Conservation (phyloP, 495 filamentous ascomycete genomes). For the Echria macrotheca region DNA sequence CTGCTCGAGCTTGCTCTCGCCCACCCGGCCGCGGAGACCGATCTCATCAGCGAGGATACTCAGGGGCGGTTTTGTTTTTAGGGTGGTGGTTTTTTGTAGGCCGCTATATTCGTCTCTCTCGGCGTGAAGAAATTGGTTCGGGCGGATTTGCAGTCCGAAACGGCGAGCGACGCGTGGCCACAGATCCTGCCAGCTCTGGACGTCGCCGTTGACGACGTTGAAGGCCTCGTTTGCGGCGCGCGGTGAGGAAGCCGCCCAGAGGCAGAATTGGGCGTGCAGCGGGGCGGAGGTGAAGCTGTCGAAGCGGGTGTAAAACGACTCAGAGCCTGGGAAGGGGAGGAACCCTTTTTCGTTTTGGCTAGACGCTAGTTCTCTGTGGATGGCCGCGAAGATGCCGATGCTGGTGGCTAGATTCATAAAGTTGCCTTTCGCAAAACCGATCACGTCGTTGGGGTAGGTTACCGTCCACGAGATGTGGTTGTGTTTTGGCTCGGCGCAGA, state of each 20-base stretch:
- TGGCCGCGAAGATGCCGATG: conserved; percentile 46
- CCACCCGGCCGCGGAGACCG: conserved; percentile 34
- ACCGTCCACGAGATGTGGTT: conserved; percentile 38
- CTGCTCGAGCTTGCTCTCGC: conserved; percentile 32
- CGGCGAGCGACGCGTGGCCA: conserved; percentile 49
- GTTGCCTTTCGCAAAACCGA: conserved; percentile 44
- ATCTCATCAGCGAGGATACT: conserved; percentile 31
- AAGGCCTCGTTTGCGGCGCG: conserved; percentile 46
- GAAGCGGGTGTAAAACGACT: conserved; percentile 44
- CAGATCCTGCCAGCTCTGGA: conserved; percentile 48
- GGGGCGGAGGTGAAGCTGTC: conserved; percentile 48
- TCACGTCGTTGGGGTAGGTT: conserved; percentile 52
- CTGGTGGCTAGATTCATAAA: conserved; percentile 53
- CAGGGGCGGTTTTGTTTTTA: conserved; percentile 39
- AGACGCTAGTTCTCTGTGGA: conserved; percentile 44
- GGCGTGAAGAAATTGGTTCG: conserved; percentile 49
- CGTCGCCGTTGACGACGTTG: conserved; percentile 53
- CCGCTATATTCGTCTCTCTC: too few relatives aligned
- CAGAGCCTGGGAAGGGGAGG: conserved; percentile 44
- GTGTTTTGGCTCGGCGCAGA: conserved; percentile 27
- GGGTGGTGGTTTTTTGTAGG: conserved; percentile 13
- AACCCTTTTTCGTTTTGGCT: too few relatives aligned
- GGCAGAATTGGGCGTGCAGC: conserved; percentile 48
- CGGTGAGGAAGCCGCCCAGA: conserved; percentile 45
- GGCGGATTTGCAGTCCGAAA: conserved; percentile 41